phyloP scores from a whole-genome alignment of 2,329 filamentous ascomycete genomes.

The Trichophyton equinum region DNA sequence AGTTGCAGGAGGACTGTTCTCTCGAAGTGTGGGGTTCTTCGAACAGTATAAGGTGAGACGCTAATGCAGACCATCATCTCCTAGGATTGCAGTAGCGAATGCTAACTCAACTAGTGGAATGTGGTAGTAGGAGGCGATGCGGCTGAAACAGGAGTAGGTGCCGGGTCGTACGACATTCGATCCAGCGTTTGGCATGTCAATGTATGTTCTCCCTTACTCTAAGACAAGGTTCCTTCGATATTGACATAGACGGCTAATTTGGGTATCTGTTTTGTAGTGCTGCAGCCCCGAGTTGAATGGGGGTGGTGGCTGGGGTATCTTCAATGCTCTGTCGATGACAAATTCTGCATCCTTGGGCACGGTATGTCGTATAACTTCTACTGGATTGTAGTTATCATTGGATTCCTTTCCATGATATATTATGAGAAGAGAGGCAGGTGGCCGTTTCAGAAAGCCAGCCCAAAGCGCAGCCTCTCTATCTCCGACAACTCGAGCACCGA shows the following conservation, averaged over 20 bases:
- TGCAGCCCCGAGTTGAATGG: constrained; percentile 62
- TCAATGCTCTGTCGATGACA: constrained; percentile 76
- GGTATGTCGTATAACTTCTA: constrained; percentile 78
- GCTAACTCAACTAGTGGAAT: constrained; percentile 8
- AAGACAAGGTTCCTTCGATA: neutral
- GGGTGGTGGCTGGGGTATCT: constrained; percentile 71
- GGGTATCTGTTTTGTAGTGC: constrained; percentile 42
- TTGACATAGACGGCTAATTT: neutral
- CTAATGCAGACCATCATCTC: neutral
- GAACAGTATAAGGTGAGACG: constrained; percentile 6
- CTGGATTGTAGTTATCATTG: constrained; percentile 60
- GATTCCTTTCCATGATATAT: constrained; percentile 44
- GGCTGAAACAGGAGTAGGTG: constrained; percentile 5
- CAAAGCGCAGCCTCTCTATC: neutral
- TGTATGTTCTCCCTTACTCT: neutral
- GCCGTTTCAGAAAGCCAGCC: constrained; percentile 9
- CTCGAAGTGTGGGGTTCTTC: constrained; percentile 7
- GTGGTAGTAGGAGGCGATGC: constrained; percentile 8
- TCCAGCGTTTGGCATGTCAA: constrained; percentile 11
- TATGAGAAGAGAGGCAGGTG: constrained; percentile 14
- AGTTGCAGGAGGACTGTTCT: constrained; percentile 7
- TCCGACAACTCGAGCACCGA: neutral
- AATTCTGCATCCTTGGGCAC: constrained; percentile 83
- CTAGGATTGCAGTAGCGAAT: neutral
- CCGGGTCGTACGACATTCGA: constrained; percentile 8